A percentile compares a stretch with the other conserved stretches of the same genome.
phyloP scores from a whole-genome alignment of 2,329 filamentous ascomycete genomes.

The Fusarium veterinarium region DNA sequence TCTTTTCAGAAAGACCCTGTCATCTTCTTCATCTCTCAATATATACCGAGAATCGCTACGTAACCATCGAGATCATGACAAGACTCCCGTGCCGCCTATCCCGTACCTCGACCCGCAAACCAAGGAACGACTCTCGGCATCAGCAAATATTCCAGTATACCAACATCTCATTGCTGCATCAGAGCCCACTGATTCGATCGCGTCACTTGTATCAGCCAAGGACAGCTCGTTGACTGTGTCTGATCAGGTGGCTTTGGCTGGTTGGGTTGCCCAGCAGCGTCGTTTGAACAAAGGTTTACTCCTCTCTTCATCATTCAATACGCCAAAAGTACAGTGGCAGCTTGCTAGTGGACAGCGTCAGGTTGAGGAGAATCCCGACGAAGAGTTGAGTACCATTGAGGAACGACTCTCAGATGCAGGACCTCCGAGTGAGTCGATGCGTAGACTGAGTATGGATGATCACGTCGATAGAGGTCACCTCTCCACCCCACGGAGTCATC shows the following conservation, averaged over 20 bases:
- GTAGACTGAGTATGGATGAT: not conserved
- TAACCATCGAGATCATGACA: not conserved
- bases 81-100: not conserved
- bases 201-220: not conserved
- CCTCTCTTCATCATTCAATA: not conserved
- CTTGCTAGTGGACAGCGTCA: not conserved
- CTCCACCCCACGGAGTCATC: not conserved
- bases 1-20: not conserved
- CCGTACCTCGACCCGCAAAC: conserved; percentile 1
- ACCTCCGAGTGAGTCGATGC: not conserved
- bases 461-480: not conserved
- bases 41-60: not conserved
- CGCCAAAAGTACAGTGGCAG: not conserved
- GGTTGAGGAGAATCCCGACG: not conserved
- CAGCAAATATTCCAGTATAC: not conserved
- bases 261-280: conserved; percentile 23
- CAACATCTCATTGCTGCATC: not conserved
- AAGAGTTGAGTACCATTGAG: conserved; percentile 20
- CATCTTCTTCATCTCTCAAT: conserved; percentile 14
- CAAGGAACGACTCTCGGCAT: conserved; percentile 7
- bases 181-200: not conserved
- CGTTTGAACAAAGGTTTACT: conserved; percentile 1
- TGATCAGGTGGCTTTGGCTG: conserved; percentile 22
- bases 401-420: conserved; percentile 23
- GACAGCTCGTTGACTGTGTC: conserved; percentile 5